A percentile compares a stretch with the other conserved stretches of the same genome.
These are phyloP conservation scores for Calonectria pauciramosa DNA, from an alignment of 2,329 filamentous ascomycete species.

Conservation along the genomic window DNA sequence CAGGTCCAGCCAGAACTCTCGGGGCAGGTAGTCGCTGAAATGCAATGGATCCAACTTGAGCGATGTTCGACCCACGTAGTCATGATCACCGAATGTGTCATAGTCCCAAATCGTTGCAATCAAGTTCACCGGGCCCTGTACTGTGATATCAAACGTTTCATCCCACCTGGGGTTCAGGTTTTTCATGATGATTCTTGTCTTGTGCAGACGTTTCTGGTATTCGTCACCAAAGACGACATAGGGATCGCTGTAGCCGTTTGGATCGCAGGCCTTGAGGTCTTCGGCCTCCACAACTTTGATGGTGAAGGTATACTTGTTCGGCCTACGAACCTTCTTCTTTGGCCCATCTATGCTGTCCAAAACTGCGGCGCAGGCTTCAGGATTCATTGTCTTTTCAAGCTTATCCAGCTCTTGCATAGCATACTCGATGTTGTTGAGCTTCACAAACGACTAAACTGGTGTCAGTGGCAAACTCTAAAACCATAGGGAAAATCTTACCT, in stretches of 20 bases:
- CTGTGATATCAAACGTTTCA: conserved; percentile 95
- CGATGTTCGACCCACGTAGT: conserved; percentile 96
- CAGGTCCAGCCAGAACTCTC: conserved; percentile 97
- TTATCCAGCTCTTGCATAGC: conserved; percentile 93
- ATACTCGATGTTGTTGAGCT: conserved; percentile 97
- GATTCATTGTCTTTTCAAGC: conserved; percentile 89
- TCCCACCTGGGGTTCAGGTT: conserved; percentile 97
- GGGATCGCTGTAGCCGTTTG: conserved; percentile 93
- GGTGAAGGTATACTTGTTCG: conserved; percentile 95
- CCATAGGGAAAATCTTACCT: conserved; percentile 69
- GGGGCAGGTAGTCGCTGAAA: conserved; percentile 94
- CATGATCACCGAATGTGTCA: conserved; percentile 96
- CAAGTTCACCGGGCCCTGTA: conserved; percentile 90
- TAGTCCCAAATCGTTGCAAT: conserved; percentile 99
- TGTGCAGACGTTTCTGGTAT: conserved; percentile 95
- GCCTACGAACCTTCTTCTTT: conserved; percentile 72
- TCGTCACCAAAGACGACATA: conserved; percentile 98
- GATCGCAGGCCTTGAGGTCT: conserved; percentile 97
- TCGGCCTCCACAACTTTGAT: conserved; percentile 99
- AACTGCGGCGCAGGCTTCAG: conserved; percentile 89
- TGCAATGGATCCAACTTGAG: conserved; percentile 98
- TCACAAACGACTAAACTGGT: conserved; percentile 84
- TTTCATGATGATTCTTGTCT: conserved; percentile 91
- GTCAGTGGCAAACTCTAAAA: conserved; percentile 45
- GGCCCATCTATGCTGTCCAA: conserved; percentile 82